phyloP scores from a whole-genome alignment of 1,139 yeast genomes.

The Lodderomyces beijingensis region DNA sequence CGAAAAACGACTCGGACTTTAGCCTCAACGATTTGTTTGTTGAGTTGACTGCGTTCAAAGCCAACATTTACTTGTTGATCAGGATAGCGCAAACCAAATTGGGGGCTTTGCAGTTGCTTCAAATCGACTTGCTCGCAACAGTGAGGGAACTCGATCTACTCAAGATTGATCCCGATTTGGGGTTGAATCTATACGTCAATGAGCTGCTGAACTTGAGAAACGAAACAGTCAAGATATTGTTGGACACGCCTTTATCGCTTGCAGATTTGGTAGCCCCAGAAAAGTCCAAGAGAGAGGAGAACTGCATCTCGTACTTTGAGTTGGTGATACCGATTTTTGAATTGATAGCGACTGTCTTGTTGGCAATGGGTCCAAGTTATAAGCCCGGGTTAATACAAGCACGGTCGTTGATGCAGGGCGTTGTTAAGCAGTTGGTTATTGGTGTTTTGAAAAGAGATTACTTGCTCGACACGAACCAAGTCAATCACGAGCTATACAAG shows the following conservation, averaged over 20 bases:
- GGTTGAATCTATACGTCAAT: constrained; percentile 43
- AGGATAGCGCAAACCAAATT: constrained; percentile 70
- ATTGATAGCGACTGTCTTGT: constrained; percentile 58
- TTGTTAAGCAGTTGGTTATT: constrained; percentile 53
- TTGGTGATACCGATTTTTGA: constrained; percentile 77
- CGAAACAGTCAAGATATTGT: constrained; percentile 40
- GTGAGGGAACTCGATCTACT: constrained; percentile 57
- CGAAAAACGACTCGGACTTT: constrained; percentile 27
- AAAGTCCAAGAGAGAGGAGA: constrained; percentile 13
- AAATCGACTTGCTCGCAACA: constrained; percentile 65
- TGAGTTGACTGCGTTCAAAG: constrained; percentile 73
- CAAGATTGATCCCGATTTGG: constrained; percentile 75
- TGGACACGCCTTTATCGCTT: constrained; percentile 49
- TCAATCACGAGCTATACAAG: constrained; percentile 15
- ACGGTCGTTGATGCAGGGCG: constrained; percentile 41
- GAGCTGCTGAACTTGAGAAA: constrained; percentile 19
- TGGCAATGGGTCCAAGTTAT: constrained; percentile 80
- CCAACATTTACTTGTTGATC: constrained; percentile 63
- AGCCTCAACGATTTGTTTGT: constrained; percentile 54
- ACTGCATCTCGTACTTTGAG: constrained; percentile 56
- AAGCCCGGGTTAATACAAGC: constrained; percentile 57
- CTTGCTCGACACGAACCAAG: constrained; percentile 26
- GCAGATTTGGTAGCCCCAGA: constrained; percentile 18
- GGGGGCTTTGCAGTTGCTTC: constrained; percentile 76
- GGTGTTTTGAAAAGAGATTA: constrained; percentile 72